Evolutionary conservation across 2,329 filamentous ascomycete genomes (phyloP).

Genomic region (Aquanectria penicillioides): DNA sequence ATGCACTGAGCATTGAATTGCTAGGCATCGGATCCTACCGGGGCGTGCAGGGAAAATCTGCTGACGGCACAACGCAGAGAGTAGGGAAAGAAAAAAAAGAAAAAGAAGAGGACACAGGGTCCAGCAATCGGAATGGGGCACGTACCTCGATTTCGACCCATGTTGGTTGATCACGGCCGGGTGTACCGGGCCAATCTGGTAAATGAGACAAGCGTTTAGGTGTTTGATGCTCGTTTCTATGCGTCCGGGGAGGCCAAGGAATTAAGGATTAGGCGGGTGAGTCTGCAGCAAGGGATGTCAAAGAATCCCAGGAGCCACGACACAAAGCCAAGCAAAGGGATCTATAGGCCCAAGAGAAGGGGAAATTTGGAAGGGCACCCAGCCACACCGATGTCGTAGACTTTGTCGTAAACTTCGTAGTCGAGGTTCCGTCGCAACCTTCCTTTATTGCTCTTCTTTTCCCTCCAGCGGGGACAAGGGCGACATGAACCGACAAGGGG

Average conservation of each 20-base stretch:
- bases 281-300: conserved; percentile 3
- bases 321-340: background rate
- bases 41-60: conserved; percentile 10
- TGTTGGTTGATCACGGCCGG: conserved; percentile 49
- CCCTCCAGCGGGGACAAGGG: conserved; percentile 15
- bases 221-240: conserved; percentile 6
- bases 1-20: conserved; percentile 7
- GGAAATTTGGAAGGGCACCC: conserved; percentile 28
- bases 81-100: background rate
- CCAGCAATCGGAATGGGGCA: conserved; percentile 43
- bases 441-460: conserved; percentile 17
- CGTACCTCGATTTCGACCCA: conserved; percentile 66
- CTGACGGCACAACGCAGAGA: conserved; percentile 12
- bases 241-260: conserved; percentile 5
- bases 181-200: conserved; percentile 27
- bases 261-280: background rate
- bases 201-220: conserved; percentile 35
- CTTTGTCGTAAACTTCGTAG: conserved; percentile 11
- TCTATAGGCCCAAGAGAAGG: conserved; percentile 13
- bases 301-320: background rate
- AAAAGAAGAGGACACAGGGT: conserved; percentile 19
- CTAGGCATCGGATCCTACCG: conserved; percentile 7
- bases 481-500: conserved; percentile 21
- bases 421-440: conserved; percentile 9
- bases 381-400: conserved; percentile 38